These are phyloP conservation scores for Arachnomyces sp. DNA, from an alignment of 2,329 filamentous ascomycete genomes.

Conservation along the genomic window DNA sequence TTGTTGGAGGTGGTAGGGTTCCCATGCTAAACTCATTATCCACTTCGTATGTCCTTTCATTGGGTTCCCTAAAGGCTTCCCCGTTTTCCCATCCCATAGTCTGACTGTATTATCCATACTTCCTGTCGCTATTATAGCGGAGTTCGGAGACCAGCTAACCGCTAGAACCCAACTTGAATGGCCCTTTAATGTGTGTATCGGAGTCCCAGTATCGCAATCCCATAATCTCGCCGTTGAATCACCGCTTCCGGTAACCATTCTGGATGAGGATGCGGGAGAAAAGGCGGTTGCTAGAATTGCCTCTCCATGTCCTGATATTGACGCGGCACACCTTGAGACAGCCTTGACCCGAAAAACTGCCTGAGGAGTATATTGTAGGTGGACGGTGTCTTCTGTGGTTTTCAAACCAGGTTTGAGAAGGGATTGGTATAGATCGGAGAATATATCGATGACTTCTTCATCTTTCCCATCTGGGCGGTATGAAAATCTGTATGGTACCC, in stretches of 20 bases:
- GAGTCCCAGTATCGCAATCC: slow-evolving; percentile 89
- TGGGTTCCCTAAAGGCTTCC: slow-evolving; percentile 60
- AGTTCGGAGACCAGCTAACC: slow-evolving; percentile 81
- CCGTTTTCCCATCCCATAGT: slow-evolving; percentile 78
- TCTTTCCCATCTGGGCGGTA: slow-evolving; percentile 39
- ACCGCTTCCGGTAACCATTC: slow-evolving; percentile 79
- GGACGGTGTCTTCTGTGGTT: slow-evolving; percentile 53
- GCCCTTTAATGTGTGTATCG: slow-evolving; percentile 73
- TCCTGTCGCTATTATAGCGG: slow-evolving; percentile 71
- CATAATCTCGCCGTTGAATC: slow-evolving; percentile 87
- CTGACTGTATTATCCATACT: slow-evolving; percentile 90
- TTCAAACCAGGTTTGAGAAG: slow-evolving; percentile 43
- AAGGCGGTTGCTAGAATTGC: slow-evolving; percentile 82
- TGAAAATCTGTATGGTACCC: slow-evolving; percentile 59
- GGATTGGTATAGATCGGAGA: slow-evolving; percentile 43
- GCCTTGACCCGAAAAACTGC: slow-evolving; percentile 89
- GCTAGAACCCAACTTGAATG: slow-evolving; percentile 86
- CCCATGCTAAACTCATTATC: slow-evolving; percentile 82
- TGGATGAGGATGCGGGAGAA: slow-evolving; percentile 65
- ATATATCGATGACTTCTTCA: slow-evolving; percentile 36
- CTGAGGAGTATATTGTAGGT: slow-evolving; percentile 65
- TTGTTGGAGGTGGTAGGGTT: slow-evolving; percentile 79
- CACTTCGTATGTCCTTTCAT: slow-evolving; percentile 84
- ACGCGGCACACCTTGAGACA: slow-evolving; percentile 79
- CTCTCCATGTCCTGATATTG: slow-evolving; percentile 84